Base-by-base conservation (phyloP, 352 stramenopile species). In the Aphanomyces cochlioides region DNA sequence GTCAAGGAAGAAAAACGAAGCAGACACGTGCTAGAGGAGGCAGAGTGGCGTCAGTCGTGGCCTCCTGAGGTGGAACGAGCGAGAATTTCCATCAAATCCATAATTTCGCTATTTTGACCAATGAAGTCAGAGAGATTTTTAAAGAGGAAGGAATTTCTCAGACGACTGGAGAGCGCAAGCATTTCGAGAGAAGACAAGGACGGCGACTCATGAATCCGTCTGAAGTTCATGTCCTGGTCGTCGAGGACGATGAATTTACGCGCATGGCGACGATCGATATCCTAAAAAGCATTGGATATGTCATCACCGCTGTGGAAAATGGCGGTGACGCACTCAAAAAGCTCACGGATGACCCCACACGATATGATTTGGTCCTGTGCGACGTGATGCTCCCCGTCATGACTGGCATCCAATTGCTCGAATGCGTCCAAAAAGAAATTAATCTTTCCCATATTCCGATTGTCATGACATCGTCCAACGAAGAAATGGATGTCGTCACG, bases 371-470 rank as follows among this genome's bases (percentile, higher is more conserved):
- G 60, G 87, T 96, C 65, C 78, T 96, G 47, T 96, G 89, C 72
- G 89, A 96, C 73, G 86, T 96, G 19, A 96, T 95, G 85, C 79
- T 96, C 43, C 89, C 89, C 1, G 86, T 95, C 37, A 90, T 96
- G 78, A 94, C 84, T 65, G 89, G 89, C 68, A 91, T 95, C 63
- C 83, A 95, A 79, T 73, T 96, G 63, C 83, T 96, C 61, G 85
- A 93, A 41, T 84, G 87, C 63, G 81, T 96, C 47, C 78, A 92
- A 66, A 89, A 93, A 68, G 86, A 67, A 59, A 67, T 63, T 41
- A 79, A 75, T 39, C 72, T 96, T 21, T 81, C 84, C 53, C 85
- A 96, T 60, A 93, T 96, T 56, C 89, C 89, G 21, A 88, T 96
- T 39, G 89, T 96, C 68, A 96, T 96, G 89, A 92, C 88, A 12